Conservation (phyloP, 345 rosid species). For the Heritiera fomes region DNA sequence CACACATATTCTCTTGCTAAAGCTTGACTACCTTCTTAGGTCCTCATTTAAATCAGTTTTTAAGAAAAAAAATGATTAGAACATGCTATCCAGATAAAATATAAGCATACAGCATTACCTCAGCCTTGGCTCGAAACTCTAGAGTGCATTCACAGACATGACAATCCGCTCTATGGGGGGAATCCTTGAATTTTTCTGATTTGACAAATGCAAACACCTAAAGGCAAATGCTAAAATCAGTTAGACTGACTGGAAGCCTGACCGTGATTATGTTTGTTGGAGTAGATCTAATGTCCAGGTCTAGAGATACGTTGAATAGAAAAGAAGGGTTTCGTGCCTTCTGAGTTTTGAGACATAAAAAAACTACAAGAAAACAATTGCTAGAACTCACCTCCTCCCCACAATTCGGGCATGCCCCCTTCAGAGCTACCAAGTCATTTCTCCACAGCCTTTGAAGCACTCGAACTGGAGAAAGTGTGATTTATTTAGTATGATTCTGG, state of each 20-base stretch:
- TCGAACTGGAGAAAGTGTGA: constrained; percentile 51
- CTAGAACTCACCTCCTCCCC: constrained; percentile 84
- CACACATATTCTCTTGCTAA: constrained; percentile 1
- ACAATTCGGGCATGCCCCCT: constrained; percentile 93
- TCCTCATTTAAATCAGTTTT: neutral
- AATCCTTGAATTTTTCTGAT: constrained; percentile 55
- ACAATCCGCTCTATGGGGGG: constrained; percentile 84
- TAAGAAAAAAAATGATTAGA: neutral
- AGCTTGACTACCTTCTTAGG: neutral
- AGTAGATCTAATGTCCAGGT: neutral
- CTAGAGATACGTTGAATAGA: neutral
- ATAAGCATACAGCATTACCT: constrained; percentile 44
- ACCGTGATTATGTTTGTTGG: neutral
- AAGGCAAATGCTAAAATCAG: constrained; percentile 17
- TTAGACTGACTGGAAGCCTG: constrained; percentile 2
- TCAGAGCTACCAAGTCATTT: constrained; percentile 84
- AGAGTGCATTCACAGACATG: constrained; percentile 85
- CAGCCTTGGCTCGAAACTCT: constrained; percentile 83
- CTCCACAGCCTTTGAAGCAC: constrained; percentile 88
- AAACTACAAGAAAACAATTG: neutral
- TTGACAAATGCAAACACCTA: constrained; percentile 92
- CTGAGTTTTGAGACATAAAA: neutral
- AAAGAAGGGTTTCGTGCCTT: constrained; percentile 16
- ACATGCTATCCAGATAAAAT: neutral
- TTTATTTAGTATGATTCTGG: constrained; percentile 4